Evolutionary conservation across 345 rosid genomes (phyloP).

Genomic region (Aegle marmelos): DNA sequence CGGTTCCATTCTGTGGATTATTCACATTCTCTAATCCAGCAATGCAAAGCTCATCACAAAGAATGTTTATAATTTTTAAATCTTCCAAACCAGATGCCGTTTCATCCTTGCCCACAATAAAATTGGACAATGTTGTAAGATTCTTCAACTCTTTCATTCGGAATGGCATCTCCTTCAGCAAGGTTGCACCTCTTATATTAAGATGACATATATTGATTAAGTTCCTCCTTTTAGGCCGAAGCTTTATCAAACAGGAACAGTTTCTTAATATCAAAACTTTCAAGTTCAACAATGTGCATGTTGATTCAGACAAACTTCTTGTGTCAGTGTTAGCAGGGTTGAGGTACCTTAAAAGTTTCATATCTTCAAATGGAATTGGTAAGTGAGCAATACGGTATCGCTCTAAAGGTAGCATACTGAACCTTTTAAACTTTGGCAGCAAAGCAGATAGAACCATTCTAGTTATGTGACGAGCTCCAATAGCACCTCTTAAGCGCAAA

Average conservation of each 20-base stretch:
- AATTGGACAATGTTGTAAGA: constrained; percentile 18
- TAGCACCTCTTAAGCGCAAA: rapidly evolving
- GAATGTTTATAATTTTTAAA: constrained; percentile 17
- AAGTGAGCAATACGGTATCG: no score
- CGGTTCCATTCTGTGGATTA: no score
- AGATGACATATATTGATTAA: constrained; percentile 19
- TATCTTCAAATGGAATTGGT: no score
- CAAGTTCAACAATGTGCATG: background rate
- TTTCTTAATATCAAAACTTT: background rate
- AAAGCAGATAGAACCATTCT: no score
- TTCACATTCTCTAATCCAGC: constrained; percentile 1
- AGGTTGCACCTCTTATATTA: constrained; percentile 14
- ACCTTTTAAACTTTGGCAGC: no score
- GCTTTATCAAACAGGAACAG: background rate
- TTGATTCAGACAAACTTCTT: background rate
- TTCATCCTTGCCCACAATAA: constrained; percentile 18
- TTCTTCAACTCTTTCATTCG: background rate
- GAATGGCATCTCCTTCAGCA: constrained; percentile 16
- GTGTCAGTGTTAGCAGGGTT: background rate
- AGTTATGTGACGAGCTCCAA: no score
- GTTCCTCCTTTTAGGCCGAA: background rate
- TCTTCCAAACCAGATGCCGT: constrained; percentile 5
- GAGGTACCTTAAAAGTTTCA: background rate
- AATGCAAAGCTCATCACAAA: constrained; percentile 24
- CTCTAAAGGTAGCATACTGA: no score